These are phyloP conservation scores for Ogataea ganodermae DNA, from an alignment of 805 yeast species.

Conservation along the genomic window DNA sequence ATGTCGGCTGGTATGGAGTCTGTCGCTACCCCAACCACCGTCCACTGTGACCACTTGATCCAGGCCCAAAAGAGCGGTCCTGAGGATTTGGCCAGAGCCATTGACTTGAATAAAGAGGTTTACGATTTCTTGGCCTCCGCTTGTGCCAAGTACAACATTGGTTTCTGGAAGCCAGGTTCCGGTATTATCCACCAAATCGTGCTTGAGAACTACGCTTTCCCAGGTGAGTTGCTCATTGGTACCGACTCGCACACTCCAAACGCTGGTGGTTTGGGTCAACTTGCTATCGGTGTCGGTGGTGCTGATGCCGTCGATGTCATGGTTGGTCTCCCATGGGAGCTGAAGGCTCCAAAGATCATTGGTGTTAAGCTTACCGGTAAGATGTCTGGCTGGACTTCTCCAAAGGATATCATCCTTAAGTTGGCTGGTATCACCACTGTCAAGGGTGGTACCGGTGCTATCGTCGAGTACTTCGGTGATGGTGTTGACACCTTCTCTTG, in stretches of 20 bases:
- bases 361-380: constrained; percentile 93
- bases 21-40: constrained; percentile 92
- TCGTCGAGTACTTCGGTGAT: constrained; percentile 95
- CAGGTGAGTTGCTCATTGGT: constrained; percentile 96
- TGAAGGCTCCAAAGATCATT: constrained; percentile 92
- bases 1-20: constrained; percentile 92
- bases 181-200: constrained; percentile 99
- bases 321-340: constrained; percentile 98
- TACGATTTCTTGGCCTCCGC: constrained; percentile 92
- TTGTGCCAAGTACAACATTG: constrained; percentile 93
- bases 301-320: constrained; percentile 99
- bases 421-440: constrained; percentile 93
- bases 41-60: constrained; percentile 97
- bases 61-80: constrained; percentile 95
- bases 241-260: constrained; percentile 99
- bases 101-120: constrained; percentile 88
- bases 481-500: constrained; percentile 88
- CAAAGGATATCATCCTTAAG: constrained; percentile 93
- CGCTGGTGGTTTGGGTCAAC: constrained; percentile 98
- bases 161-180: constrained; percentile 99
- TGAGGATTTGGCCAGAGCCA: constrained; percentile 76
- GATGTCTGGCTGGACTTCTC: constrained; percentile 92
- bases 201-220: constrained; percentile 93
- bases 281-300: constrained; percentile 99
- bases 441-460: constrained; percentile 96